Evolutionary conservation across 495 filamentous ascomycete species (phyloP).

Genomic region (Hypoxylon cercidicola): DNA sequence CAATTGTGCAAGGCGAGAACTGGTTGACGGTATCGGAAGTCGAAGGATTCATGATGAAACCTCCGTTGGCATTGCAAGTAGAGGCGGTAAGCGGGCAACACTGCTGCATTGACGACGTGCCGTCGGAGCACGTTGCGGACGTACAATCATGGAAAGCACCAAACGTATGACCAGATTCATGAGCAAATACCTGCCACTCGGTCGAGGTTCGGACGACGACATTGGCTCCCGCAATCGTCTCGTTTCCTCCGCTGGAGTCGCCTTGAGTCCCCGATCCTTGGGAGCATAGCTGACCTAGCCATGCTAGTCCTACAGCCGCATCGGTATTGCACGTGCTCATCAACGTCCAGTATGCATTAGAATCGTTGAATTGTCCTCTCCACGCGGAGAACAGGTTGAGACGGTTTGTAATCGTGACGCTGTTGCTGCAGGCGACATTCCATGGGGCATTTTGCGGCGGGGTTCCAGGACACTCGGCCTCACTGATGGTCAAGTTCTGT

Average conservation of each 20-base stretch:
- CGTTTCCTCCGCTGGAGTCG: slow-evolving; percentile 57
- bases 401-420: slow-evolving; percentile 76
- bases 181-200: slow-evolving; percentile 97
- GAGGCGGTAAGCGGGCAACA: slow-evolving; percentile 83
- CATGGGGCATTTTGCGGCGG: slow-evolving; percentile 73
- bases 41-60: slow-evolving; percentile 96
- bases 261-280: slow-evolving; percentile 58
- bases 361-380: slow-evolving; percentile 77
- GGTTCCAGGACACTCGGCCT: slow-evolving; percentile 72
- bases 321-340: slow-evolving; percentile 86
- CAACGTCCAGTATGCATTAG: slow-evolving; percentile 93
- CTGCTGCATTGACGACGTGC: slow-evolving; percentile 71
- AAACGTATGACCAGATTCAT: slow-evolving; percentile 95
- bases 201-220: slow-evolving; percentile 85
- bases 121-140: slow-evolving; percentile 68
- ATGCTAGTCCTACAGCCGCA: slow-evolving; percentile 89
- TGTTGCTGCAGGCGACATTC: slow-evolving; percentile 77
- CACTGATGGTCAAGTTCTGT: slow-evolving; percentile 81
- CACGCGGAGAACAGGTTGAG: slow-evolving; percentile 89
- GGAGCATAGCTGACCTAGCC: slow-evolving; percentile 90
- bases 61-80: slow-evolving; percentile 77
- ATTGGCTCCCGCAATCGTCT: slow-evolving; percentile 84
- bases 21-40: slow-evolving; percentile 73
- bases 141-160: slow-evolving; percentile 96
- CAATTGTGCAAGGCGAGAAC: slow-evolving; percentile 90